phyloP scores from a whole-genome alignment of 768 basidiomycete genomes.

The Leccinum truebloodii region DNA sequence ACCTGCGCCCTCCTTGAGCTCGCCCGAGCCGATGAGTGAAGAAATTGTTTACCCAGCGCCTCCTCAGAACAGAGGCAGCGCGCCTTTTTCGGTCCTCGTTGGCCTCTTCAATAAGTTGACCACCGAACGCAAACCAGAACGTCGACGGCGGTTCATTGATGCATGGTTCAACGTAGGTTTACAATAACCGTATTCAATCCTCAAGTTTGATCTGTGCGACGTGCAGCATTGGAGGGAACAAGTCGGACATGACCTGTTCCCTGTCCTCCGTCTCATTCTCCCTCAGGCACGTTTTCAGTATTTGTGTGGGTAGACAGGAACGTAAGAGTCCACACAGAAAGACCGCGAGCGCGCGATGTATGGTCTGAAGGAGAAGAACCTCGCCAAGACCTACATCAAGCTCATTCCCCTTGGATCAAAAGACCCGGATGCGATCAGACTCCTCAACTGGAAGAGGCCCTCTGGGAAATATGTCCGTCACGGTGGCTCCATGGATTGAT shows the following conservation, averaged over 20 bases:
- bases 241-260: slow-evolving; percentile 87
- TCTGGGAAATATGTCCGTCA: slow-evolving; percentile 60
- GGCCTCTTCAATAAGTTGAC: slow-evolving; percentile 77
- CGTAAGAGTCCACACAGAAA: slow-evolving; percentile 55
- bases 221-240: slow-evolving; percentile 80
- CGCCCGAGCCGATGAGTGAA: slow-evolving; percentile 34
- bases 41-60: slow-evolving; percentile 49
- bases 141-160: slow-evolving; percentile 65
- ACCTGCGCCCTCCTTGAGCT: slow-evolving; percentile 62
- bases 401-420: slow-evolving; percentile 80
- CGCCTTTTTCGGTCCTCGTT: slow-evolving; percentile 67
- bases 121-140: slow-evolving; percentile 71
- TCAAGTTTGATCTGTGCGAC: slow-evolving; percentile 16
- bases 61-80: slow-evolving; percentile 65
- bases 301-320: not conserved
- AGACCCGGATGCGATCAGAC: slow-evolving; percentile 77
- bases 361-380: slow-evolving; percentile 90
- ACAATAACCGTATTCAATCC: not conserved
- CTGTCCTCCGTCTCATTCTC: slow-evolving; percentile 83
- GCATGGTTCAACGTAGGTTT: slow-evolving; percentile 78
- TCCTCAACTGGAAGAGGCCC: slow-evolving; percentile 91
- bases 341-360: slow-evolving; percentile 92
- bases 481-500: slow-evolving; percentile 3
- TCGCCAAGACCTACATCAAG: slow-evolving; percentile 91
- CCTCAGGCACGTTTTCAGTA: slow-evolving; percentile 65